Percentiles rank a stretch among this genome's conserved stretches.
Conservation (phyloP, 805 yeast species). For the Maudiozyma saulgeensis region DNA sequence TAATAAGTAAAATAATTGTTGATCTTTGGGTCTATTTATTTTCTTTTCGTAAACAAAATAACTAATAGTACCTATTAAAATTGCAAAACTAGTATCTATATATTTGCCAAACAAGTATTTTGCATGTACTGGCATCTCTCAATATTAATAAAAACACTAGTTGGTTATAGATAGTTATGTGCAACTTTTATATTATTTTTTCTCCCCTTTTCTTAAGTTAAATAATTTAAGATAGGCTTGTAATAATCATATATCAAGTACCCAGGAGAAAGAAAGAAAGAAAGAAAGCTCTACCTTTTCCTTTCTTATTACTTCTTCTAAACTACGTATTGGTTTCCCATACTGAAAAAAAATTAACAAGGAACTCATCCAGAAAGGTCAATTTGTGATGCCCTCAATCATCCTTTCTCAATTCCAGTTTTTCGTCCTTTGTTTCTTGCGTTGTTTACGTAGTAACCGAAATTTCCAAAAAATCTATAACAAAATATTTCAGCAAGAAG, state of each 20-base stretch:
- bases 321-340: too few relatives aligned
- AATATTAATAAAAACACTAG: neutral
- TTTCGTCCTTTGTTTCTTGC: neutral
- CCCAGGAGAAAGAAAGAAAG: too few relatives aligned
- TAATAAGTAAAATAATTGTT: slow-evolving; percentile 45
- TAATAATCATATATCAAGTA: too few relatives aligned
- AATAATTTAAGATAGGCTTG: too few relatives aligned
- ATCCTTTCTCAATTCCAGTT: neutral
- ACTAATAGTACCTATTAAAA: slow-evolving; percentile 51
- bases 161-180: neutral
- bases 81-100: slow-evolving; percentile 57
- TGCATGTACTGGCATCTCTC: slow-evolving; percentile 6
- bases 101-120: slow-evolving; percentile 40
- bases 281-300: too few relatives aligned
- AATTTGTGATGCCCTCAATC: too few relatives aligned
- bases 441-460: neutral
- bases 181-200: neutral
- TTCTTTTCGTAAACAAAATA: slow-evolving; percentile 56
- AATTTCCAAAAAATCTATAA: too few relatives aligned
- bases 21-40: slow-evolving; percentile 45
- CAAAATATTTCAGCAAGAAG: too few relatives aligned
- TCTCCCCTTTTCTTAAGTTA: neutral
- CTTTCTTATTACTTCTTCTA: too few relatives aligned
- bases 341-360: too few relatives aligned
- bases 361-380: too few relatives aligned